A percentile compares a stretch with the other conserved stretches of the same genome.
Evolutionary conservation across 805 yeast genomes (phyloP).

Genomic region (Candida rishiriensis): DNA sequence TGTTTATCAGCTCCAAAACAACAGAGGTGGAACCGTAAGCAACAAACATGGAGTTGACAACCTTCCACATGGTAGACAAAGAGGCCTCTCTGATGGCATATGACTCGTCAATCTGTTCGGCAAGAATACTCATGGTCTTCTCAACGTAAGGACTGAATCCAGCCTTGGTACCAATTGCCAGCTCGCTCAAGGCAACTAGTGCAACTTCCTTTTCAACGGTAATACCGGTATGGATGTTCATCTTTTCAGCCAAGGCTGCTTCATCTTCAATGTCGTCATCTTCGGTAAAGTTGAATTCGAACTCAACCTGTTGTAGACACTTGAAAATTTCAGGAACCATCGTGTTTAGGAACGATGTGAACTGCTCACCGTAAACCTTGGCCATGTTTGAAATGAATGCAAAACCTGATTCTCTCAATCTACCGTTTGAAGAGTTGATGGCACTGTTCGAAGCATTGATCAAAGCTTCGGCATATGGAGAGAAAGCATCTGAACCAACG

Average conservation of each 20-base stretch:
- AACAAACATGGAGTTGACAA: constrained; percentile 64
- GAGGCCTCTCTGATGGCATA: constrained; percentile 92
- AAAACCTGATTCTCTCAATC: constrained; percentile 92
- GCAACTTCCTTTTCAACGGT: constrained; percentile 96
- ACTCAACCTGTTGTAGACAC: constrained; percentile 84
- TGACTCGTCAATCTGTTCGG: constrained; percentile 75
- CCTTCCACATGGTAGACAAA: constrained; percentile 75
- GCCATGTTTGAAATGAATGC: constrained; percentile 93
- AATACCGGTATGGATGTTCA: constrained; percentile 89
- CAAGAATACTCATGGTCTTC: constrained; percentile 55
- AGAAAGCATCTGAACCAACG: constrained; percentile 86
- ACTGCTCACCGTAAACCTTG: constrained; percentile 87
- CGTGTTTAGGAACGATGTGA: constrained; percentile 77
- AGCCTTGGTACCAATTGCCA: constrained; percentile 82
- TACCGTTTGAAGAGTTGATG: constrained; percentile 68
- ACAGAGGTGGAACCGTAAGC: constrained; percentile 53
- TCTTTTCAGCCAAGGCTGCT: constrained; percentile 63
- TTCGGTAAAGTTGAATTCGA: constrained; percentile 56
- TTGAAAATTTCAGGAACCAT: constrained; percentile 80
- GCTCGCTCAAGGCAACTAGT: constrained; percentile 82
- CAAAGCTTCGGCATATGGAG: constrained; percentile 80
- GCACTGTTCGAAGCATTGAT: constrained; percentile 84
- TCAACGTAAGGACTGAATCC: constrained; percentile 77
- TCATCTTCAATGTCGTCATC: constrained; percentile 48
- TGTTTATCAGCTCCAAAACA: constrained; percentile 54